A percentile compares a stretch with the other conserved stretches of the same genome.
These are phyloP conservation scores for Pyracantha coccinea DNA, from an alignment of 331 rosid species.

Conservation along the genomic window DNA sequence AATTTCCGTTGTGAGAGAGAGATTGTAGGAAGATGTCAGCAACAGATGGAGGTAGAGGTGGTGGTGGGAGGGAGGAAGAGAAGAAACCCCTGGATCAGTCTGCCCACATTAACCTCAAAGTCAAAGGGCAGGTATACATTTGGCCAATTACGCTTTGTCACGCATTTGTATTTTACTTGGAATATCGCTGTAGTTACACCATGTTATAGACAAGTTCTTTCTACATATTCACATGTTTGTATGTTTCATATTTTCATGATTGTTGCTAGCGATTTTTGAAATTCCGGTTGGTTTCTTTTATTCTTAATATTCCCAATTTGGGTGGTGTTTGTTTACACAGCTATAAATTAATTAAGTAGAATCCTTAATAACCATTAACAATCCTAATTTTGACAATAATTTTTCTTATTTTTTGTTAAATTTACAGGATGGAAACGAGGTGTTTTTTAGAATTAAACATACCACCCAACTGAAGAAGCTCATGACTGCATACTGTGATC, in stretches of 20 bases:
- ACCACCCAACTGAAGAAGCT: conserved; percentile 52
- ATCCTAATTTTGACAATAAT: background rate
- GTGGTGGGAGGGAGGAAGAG: conserved; percentile 32
- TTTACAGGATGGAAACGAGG: conserved; percentile 56
- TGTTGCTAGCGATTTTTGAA: background rate
- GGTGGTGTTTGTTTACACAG: too few species aligned
- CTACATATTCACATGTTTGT: background rate
- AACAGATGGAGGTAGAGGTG: conserved; percentile 19
- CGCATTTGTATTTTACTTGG: background rate
- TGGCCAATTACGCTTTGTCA: background rate
- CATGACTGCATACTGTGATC: conserved; percentile 63
- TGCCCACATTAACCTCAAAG: conserved; percentile 63
- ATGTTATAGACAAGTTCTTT: background rate
- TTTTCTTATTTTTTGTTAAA: background rate
- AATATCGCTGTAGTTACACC: background rate
- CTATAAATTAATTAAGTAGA: too few species aligned
- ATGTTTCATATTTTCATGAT: background rate
- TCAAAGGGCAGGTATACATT: conserved; percentile 53
- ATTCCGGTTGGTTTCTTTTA: too few species aligned
- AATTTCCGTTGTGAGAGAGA: background rate
- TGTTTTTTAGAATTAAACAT: conserved; percentile 46
- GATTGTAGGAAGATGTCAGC: conserved; percentile 36
- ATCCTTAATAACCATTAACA: too few species aligned
- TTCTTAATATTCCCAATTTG: too few species aligned
- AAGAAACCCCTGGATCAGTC: conserved; percentile 45